phyloP scores from a whole-genome alignment of 2,329 filamentous ascomycete species.

The Phyllosticta citribraziliensis region DNA sequence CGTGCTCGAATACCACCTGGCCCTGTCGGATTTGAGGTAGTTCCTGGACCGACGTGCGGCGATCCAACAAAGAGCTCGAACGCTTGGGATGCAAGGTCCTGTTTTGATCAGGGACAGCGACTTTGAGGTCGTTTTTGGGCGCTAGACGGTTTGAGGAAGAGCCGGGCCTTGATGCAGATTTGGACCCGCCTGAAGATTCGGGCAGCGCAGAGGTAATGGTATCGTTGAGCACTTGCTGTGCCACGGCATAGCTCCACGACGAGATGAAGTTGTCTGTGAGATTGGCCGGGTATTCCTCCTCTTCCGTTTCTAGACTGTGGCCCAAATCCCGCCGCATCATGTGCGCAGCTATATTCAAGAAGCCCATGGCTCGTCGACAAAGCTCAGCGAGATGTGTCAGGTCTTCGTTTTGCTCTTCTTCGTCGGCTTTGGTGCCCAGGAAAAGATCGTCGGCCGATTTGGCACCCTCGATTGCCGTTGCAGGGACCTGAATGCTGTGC shows the following conservation, averaged over 20 bases:
- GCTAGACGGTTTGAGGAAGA: conserved; percentile 34
- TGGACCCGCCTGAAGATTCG: conserved; percentile 17
- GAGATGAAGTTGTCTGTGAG: conserved; percentile 65
- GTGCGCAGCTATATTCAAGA: conserved; percentile 70
- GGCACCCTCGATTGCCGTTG: conserved; percentile 16
- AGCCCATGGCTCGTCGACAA: conserved; percentile 71
- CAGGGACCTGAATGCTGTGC: background rate
- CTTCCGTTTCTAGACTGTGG: conserved; percentile 31
- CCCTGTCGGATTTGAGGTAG: conserved; percentile 24
- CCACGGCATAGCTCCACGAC: conserved; percentile 68
- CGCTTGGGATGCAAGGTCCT: conserved; percentile 61
- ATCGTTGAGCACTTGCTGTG: conserved; percentile 67
- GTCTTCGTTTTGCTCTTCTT: conserved; percentile 56
- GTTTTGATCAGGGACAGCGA: conserved; percentile 56
- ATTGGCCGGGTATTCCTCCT: conserved; percentile 30
- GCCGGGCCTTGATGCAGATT: background rate
- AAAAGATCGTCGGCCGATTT: conserved; percentile 21
- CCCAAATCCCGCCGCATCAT: conserved; percentile 71
- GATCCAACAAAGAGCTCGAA: conserved; percentile 47
- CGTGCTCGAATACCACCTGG: conserved; percentile 30
- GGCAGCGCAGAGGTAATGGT: conserved; percentile 60
- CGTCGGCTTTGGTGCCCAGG: conserved; percentile 18
- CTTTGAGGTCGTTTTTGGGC: conserved; percentile 48
- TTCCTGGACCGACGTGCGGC: conserved; percentile 22
- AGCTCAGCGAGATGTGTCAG: conserved; percentile 75